A percentile compares a stretch with the other conserved stretches of the same genome.
Conservation (phyloP, 106 monocot species). For the Dendrobium officinale region DNA sequence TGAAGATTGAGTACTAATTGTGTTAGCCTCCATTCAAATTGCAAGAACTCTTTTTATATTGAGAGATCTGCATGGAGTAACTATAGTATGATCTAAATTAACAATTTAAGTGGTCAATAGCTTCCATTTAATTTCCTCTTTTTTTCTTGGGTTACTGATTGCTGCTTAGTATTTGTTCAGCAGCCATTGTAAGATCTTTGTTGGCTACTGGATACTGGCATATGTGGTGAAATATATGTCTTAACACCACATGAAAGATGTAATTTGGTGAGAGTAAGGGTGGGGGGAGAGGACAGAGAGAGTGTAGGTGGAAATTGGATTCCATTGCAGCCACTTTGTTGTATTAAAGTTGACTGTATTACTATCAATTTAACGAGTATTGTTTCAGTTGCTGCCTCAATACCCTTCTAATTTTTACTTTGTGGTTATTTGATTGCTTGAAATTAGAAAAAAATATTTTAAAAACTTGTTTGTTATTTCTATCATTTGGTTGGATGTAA, state of each 20-base stretch:
- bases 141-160: not conserved
- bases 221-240: not conserved
- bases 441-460: not conserved
- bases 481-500: not conserved
- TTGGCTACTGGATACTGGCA: not conserved
- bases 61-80: not conserved
- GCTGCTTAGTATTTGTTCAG: not conserved
- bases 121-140: not conserved
- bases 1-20: constrained; percentile 42
- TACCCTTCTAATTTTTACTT: not conserved
- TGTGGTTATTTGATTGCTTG: not conserved
- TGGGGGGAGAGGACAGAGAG: no score
- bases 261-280: not conserved
- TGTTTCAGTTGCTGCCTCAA: not conserved
- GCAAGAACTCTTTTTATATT: constrained; percentile 12
- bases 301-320: not conserved
- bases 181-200: not conserved
- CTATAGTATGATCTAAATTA: not conserved
- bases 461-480: not conserved
- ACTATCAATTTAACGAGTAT: constrained; percentile 1
- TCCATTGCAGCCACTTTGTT: not conserved
- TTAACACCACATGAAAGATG: constrained; percentile 6
- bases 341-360: not conserved
- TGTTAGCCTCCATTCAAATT: not conserved
- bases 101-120: not conserved